Evolutionary conservation across 1,139 yeast species (phyloP).

Genomic region (Blastobotrys capitulatus): DNA sequence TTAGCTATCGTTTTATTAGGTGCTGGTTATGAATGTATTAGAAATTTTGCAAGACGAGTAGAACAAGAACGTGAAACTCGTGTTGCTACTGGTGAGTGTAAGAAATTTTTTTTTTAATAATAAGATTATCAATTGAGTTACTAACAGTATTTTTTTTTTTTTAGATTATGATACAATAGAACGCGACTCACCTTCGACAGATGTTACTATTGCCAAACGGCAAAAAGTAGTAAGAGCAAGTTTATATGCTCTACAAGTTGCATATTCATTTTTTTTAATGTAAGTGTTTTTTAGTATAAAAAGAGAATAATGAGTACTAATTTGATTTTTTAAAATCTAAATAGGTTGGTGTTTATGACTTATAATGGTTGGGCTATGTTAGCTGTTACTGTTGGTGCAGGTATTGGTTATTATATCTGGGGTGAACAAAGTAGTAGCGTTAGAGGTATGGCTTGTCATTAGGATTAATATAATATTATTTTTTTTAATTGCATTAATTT

Average conservation of each 20-base stretch:
- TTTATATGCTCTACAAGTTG: constrained; percentile 66
- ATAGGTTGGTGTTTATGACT: constrained; percentile 65
- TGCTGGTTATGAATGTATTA: constrained; percentile 57
- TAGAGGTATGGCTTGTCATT: constrained; percentile 48
- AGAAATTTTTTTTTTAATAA: not conserved
- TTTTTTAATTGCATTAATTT: not conserved
- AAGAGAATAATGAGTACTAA: not conserved
- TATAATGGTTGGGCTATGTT: constrained; percentile 80
- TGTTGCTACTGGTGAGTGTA: constrained; percentile 8
- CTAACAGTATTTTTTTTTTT: too few relatives aligned
- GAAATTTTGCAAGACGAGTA: constrained; percentile 24
- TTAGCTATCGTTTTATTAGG: constrained; percentile 46
- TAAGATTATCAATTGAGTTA: too few relatives aligned
- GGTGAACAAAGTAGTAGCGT: constrained; percentile 33
- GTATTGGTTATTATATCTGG: constrained; percentile 60
- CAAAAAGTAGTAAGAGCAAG: constrained; percentile 27
- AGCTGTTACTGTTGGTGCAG: constrained; percentile 66
- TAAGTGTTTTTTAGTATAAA: constrained; percentile 16
- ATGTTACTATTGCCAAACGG: constrained; percentile 7
- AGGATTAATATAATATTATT: not conserved
- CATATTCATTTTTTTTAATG: constrained; percentile 74
- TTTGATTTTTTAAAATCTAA: not conserved
- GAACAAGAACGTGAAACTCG: constrained; percentile 2
- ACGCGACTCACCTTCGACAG: constrained; percentile 7
- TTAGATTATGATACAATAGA: constrained; percentile 2